These are phyloP conservation scores for Citrullus colocynthis DNA, from an alignment of 306 rosid species.

Conservation along the genomic window DNA sequence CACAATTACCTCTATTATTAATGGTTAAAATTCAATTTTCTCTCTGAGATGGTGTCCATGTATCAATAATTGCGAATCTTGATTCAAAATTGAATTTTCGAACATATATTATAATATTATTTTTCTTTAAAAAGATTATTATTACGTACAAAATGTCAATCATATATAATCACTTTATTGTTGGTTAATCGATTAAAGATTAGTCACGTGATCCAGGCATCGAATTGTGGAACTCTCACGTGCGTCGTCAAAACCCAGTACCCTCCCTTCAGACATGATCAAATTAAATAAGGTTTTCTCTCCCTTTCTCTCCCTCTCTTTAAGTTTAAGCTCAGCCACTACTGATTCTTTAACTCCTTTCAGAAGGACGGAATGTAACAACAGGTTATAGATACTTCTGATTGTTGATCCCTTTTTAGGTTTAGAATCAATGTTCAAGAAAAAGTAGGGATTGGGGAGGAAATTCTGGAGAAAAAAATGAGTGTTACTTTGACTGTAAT, in stretches of 20 bases:
- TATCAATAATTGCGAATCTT: not conserved
- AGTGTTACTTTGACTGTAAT: conserved; percentile 81
- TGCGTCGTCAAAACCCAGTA: not conserved
- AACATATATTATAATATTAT: not conserved
- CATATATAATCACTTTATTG: not conserved
- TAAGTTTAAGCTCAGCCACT: not conserved
- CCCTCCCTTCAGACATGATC: conserved; percentile 7
- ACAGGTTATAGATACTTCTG: not conserved
- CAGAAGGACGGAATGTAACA: not conserved
- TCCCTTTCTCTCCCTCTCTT: not conserved
- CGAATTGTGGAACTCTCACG: conserved; percentile 7
- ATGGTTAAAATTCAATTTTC: not conserved
- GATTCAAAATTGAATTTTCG: not conserved
- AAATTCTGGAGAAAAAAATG: conserved; percentile 37
- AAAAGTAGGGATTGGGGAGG: not conserved
- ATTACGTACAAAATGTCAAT: not conserved
- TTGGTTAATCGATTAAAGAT: not conserved
- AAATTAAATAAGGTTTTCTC: not conserved
- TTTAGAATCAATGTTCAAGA: not conserved
- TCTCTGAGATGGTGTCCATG: not conserved
- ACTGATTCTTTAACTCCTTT: not conserved
- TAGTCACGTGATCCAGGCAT: not conserved
- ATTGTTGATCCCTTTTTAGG: not conserved
- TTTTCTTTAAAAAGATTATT: not conserved
- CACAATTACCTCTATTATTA: too few species aligned